Percentiles rank a stretch among this genome's conserved stretches.
Evolutionary conservation across 1,284 basidiomycete species (phyloP).

Genomic region (Melanopsichium pennsylvanicum): DNA sequence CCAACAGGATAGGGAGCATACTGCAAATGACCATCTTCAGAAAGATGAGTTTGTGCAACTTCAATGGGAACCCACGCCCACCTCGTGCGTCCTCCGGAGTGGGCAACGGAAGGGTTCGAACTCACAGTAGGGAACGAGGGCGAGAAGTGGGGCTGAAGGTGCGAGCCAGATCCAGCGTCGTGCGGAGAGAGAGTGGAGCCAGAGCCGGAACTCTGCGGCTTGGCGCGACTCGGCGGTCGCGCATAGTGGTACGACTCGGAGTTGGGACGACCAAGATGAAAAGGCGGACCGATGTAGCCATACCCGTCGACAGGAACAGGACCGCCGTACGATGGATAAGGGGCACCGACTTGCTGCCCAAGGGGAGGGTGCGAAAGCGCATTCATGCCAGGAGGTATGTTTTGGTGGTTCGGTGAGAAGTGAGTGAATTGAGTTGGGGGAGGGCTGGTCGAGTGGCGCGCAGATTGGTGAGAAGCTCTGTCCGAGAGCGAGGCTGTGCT

Average conservation of each 20-base stretch:
- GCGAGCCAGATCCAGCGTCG: slow-evolving; percentile 12
- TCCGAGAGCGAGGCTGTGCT: background rate
- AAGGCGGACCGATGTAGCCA: slow-evolving; percentile 7
- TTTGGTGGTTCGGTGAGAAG: slow-evolving; percentile 16
- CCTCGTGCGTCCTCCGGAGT: slow-evolving; percentile 30
- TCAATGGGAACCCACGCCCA: slow-evolving; percentile 48
- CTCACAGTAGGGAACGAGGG: slow-evolving; percentile 24
- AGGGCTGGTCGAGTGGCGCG: slow-evolving; percentile 17
- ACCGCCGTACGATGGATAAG: slow-evolving; percentile 5
- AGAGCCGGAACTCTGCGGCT: slow-evolving; percentile 29
- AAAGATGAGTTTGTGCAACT: slow-evolving; percentile 31
- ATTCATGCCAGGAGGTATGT: slow-evolving; percentile 2
- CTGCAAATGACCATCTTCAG: slow-evolving; percentile 29
- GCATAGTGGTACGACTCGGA: slow-evolving; percentile 12
- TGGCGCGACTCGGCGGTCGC: slow-evolving; percentile 12
- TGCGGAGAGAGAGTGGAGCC: slow-evolving; percentile 4
- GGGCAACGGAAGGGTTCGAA: slow-evolving; percentile 16
- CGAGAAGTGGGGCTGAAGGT: slow-evolving; percentile 14
- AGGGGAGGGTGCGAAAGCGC: slow-evolving; percentile 7
- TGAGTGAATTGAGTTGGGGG: slow-evolving; percentile 7
- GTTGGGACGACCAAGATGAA: slow-evolving; percentile 3
- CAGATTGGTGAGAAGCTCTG: slow-evolving; percentile 1
- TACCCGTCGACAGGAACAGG: slow-evolving; percentile 5
- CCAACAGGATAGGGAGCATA: slow-evolving; percentile 21
- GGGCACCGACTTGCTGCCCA: slow-evolving; percentile 2